Evolutionary conservation across 257 asterid genomes (phyloP), one percentile per base, ranked within the genome.

Genomic region (Penstemon barbatus): DNA sequence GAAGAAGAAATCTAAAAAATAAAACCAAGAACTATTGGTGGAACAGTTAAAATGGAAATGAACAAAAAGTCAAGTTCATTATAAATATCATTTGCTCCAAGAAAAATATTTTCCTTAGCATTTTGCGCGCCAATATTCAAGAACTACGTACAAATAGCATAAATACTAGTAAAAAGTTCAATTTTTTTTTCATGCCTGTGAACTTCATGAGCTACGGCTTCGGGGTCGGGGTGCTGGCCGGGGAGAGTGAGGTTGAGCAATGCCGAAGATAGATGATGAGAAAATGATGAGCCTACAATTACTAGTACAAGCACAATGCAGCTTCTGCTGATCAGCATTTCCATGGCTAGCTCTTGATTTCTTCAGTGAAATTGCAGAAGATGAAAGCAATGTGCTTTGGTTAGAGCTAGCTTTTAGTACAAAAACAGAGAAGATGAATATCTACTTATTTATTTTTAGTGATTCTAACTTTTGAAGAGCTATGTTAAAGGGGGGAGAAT

Each of bases 151-250:
- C 2, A 25, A 2, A 25, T 1, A 25, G 33, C 33, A 1, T 25
- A 25, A 25, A 25, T 25, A 25, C 33, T 25, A 25, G 33, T 25
- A 25, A 25, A 25, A 25, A 25, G 2, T 25, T 25, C 3, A 0
- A 15, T 15, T 19, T 5, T 15, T 25, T 4, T 15, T 42, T 40
- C 74, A 74, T 84, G 80, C 90, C 90, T 84, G 82, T 79, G 84
- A 61, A 84, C 71, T 8, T 78, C 71, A 0, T 57, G 83, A 66
- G 82, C 85, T 38, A 84, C 80, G 5, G 68, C 71, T 40, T 84
- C 87, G 55, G 90, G 90, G 69, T 61, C 7, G n/a, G 85, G 87
- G 69, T 84, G 89, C 72, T 84, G 89, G 7, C 86, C 90, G 11
- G 79, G 79, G 57, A 84, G 84, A 53, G 87, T 77, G 54, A 67